Conservation (phyloP, 2,329 filamentous ascomycete species). For the Cytospora mali region DNA sequence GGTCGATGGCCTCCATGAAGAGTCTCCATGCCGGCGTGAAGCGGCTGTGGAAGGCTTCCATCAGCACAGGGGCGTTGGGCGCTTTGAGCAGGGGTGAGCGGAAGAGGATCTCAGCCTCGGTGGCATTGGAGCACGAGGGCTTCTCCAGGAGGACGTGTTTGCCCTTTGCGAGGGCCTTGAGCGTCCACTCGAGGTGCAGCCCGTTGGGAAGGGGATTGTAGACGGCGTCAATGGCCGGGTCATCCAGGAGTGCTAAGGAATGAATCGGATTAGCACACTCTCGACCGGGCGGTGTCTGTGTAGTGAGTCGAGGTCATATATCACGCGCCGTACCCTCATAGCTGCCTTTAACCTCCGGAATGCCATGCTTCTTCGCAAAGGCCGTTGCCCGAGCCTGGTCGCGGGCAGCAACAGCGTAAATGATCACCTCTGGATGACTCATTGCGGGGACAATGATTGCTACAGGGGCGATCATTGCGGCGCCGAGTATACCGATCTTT, state of each 20-base stretch:
- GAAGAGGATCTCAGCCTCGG: conserved; percentile 50
- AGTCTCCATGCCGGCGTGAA: conserved; percentile 53
- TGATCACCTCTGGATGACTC: conserved; percentile 55
- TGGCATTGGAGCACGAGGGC: conserved; percentile 49
- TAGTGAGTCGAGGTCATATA: rapidly evolving
- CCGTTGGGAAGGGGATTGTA: conserved; percentile 53
- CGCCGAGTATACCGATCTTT: conserved; percentile 46
- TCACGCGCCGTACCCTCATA: conserved; percentile 49
- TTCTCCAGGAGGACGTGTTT: conserved; percentile 62
- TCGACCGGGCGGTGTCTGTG: neutral
- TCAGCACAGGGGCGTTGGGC: conserved; percentile 46
- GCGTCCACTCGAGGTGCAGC: conserved; percentile 50
- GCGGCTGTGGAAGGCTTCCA: conserved; percentile 56
- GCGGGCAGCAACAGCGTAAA: conserved; percentile 56
- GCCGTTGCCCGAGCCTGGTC: conserved; percentile 48
- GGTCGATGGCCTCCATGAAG: conserved; percentile 45
- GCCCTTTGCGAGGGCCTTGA: conserved; percentile 49
- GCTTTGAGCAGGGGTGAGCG: conserved; percentile 38
- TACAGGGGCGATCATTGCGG: conserved; percentile 42
- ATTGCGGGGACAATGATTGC: conserved; percentile 52
- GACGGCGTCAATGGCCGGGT: conserved; percentile 49
- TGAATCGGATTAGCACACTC: neutral
- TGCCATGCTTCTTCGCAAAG: conserved; percentile 54
- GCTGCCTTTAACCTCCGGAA: conserved; percentile 50
- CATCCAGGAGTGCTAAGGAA: conserved; percentile 40